phyloP scores from a whole-genome alignment of 306 rosid genomes.

The Nissolia schottii region DNA sequence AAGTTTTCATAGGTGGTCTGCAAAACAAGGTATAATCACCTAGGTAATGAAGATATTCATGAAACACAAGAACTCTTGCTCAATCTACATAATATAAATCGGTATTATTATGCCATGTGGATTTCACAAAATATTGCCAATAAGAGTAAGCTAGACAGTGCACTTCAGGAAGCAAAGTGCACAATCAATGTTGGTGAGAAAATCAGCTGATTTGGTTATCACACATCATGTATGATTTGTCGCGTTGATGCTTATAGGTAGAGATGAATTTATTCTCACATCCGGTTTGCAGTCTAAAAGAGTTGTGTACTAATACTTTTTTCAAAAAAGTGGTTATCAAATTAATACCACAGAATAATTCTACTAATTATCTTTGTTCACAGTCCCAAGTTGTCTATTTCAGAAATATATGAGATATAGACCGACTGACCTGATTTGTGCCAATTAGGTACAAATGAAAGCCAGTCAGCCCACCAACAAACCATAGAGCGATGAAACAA shows the following conservation, averaged over 20 bases:
- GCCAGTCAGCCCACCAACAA: constrained; percentile 95
- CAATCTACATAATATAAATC: constrained; percentile 3
- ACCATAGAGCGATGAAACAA: constrained; percentile 84
- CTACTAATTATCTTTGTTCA: neutral
- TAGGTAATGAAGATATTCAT: constrained; percentile 12
- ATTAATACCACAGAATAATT: neutral
- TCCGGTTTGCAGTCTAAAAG: neutral
- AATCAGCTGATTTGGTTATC: too few relatives aligned
- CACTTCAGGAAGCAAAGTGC: too few relatives aligned
- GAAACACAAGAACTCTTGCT: neutral
- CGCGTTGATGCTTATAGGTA: too few relatives aligned
- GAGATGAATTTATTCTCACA: neutral
- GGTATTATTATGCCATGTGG: neutral
- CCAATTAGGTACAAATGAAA: constrained; percentile 90
- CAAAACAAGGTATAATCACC: constrained; percentile 20
- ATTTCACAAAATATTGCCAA: too few relatives aligned
- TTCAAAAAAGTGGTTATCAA: neutral
- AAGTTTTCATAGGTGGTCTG: constrained; percentile 96
- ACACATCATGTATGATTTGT: too few relatives aligned
- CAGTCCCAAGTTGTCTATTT: neutral
- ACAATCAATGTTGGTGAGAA: too few relatives aligned
- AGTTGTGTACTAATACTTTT: neutral
- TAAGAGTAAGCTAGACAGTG: too few relatives aligned
- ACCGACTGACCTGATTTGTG: constrained; percentile 72
- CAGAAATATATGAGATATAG: constrained; percentile 24